phyloP scores from a whole-genome alignment of 352 stramenopile genomes.

The Thalassiosira exigua region DNA sequence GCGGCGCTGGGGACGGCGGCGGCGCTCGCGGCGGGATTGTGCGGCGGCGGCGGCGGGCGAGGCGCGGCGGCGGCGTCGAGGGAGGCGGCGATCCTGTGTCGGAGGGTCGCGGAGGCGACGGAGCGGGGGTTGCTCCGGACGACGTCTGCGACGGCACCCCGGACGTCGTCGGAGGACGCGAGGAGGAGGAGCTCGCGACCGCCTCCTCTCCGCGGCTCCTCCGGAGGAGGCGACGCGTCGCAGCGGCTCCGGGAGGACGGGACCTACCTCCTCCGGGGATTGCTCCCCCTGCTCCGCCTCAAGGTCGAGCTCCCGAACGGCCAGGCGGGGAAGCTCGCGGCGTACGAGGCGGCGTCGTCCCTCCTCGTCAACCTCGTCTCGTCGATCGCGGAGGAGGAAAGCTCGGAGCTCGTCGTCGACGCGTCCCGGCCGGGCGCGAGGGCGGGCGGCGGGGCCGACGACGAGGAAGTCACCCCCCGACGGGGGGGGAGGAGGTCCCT shows the following conservation, averaged over 20 bases:
- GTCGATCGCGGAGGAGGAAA: slow-evolving; percentile 33
- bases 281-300: slow-evolving; percentile 68
- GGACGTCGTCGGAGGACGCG: background rate
- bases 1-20: slow-evolving; percentile 51
- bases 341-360: slow-evolving; percentile 43
- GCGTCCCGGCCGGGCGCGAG: background rate
- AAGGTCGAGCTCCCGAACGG: slow-evolving; percentile 77
- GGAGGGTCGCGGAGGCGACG: slow-evolving; percentile 11
- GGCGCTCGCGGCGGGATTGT: no score
- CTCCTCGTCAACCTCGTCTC: slow-evolving; percentile 42
- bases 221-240: slow-evolving; percentile 8
- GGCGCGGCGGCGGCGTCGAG: no score
- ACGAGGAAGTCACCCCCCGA: slow-evolving; percentile 36
- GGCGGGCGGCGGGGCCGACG: background rate
- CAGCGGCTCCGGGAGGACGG: slow-evolving; percentile 58
- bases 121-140: no score
- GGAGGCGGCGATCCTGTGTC: no score
- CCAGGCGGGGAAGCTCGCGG: slow-evolving; percentile 70
- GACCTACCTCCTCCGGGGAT: slow-evolving; percentile 66
- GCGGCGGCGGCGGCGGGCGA: no score
- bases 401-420: background rate
- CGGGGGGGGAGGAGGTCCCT: slow-evolving; percentile 48
- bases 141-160: no score
- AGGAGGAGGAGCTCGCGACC: background rate
- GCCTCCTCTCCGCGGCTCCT: background rate